Evolutionary conservation across 2,329 filamentous ascomycete species (phyloP).

Genomic region (Karstenula rhodostoma): DNA sequence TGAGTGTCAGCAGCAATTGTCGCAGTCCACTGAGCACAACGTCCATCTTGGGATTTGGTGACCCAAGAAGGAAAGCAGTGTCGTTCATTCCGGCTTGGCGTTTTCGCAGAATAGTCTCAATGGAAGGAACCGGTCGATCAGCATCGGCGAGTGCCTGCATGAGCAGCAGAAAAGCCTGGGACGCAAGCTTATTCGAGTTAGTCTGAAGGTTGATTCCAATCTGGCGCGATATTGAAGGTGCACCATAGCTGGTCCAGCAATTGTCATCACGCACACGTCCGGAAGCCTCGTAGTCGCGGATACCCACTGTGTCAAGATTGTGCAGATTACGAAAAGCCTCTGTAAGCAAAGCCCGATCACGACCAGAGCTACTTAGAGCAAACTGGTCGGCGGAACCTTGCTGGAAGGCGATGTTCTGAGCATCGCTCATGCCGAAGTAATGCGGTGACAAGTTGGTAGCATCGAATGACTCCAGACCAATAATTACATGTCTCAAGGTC

Average conservation of each 20-base stretch:
- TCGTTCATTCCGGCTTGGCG: slow-evolving; percentile 47
- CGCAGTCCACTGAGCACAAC: slow-evolving; percentile 58
- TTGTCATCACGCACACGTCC: slow-evolving; percentile 60
- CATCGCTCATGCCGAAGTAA: slow-evolving; percentile 4
- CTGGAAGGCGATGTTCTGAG: slow-evolving; percentile 23
- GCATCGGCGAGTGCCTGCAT: slow-evolving; percentile 40
- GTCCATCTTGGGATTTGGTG: slow-evolving; percentile 34
- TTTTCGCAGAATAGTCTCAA: slow-evolving; percentile 59
- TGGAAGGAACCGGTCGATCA: slow-evolving; percentile 46
- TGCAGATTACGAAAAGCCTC: slow-evolving; percentile 64
- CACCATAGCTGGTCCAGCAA: slow-evolving; percentile 66
- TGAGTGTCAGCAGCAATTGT: slow-evolving; percentile 55
- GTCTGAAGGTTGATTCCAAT: slow-evolving; percentile 42
- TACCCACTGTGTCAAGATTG: slow-evolving; percentile 64
- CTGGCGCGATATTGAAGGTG: slow-evolving; percentile 48
- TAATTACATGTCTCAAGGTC: slow-evolving; percentile 59
- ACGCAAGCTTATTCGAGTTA: slow-evolving; percentile 20
- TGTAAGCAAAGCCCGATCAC: slow-evolving; percentile 62
- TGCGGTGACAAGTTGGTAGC: background rate
- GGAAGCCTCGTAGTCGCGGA: slow-evolving; percentile 66
- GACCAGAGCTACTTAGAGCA: slow-evolving; percentile 52
- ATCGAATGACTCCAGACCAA: slow-evolving; percentile 51
- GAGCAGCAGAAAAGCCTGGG: slow-evolving; percentile 28
- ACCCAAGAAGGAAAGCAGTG: slow-evolving; percentile 55
- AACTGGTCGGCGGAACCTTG: slow-evolving; percentile 32